Base-by-base conservation (phyloP, 164 flowering plant genomes). In the Dillenia turbinata region DNA sequence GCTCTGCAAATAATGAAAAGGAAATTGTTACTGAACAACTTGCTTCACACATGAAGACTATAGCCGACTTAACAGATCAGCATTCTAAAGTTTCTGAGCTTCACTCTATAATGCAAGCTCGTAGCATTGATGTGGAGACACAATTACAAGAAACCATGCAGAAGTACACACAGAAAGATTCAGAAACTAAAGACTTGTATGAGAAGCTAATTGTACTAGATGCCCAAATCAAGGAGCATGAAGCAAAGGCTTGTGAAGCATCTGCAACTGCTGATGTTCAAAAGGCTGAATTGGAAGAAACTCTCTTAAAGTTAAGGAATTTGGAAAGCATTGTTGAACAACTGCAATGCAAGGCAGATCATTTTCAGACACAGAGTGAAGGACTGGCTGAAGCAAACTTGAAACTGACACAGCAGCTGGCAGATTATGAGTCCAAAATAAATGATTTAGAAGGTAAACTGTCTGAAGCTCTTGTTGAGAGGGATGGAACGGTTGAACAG, bases 241-340 rank as follows among this genome's bases (percentile, higher is more conserved):
- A 87, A 72, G 80, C 71, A 46, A 75, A 83, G 62, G 78, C 76
- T 55, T 64, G 60, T 44, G 82, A 78, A 66, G 78, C 84, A 61
- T 72, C 79, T 46, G 59, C 71, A 24, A 45, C 66, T 24, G 75
- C 82, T 70, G 85, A 79, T 59, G 52, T 62, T 57, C 75, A 62
- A 49, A 81, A 81, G 68, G 52, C 57, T 50, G 93, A 91, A 73
- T 73, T 91, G 57, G 96, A 91, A 76, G 86, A 84, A 61, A 70
- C 76, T 58, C 59, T 76, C 13, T 44, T 52, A 52, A 88, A 85
- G 61, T 22, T 81, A 40, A 85, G 72, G 62, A 69, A 81, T 43
- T 59, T 79, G 55, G 89, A 90, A 74, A 71, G 70, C 44, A 51
- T 57, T 58, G 59, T 83, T 64, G 81, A 75, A 69, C 90, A 87